Base-by-base conservation (phyloP, 192 early-diverging fungal genomes). In the Lobulomyces angularis region DNA sequence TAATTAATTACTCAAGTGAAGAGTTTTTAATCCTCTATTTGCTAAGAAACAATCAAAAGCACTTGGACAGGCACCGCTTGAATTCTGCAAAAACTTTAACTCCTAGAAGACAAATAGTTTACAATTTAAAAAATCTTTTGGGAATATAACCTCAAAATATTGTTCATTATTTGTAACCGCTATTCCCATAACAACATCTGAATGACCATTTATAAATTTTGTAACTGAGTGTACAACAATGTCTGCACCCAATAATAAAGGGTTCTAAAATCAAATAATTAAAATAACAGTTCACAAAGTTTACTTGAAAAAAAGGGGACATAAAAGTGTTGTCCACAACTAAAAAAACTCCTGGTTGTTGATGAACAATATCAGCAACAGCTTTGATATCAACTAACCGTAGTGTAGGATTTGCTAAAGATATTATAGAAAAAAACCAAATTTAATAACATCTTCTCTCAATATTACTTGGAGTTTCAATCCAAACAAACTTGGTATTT, bases 141-240 rank as follows among this genome's bases (percentile, higher is more conserved):
- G n/a, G n/a, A n/a, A n/a, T n/a, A n/a, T n/a, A n/a, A n/a, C n/a
- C n/a, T n/a, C n/a, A n/a, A n/a, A n/a, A n/a, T n/a, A n/a, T n/a
- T n/a, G n/a, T 19, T 81, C 76, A 56, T 73, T 54, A 57, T 73
- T 83, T 37, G 87, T 91, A 16, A 82, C 73, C 16, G 86, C 88
- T 23, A 91, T 74, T 55, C 94, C 94, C 88, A 95, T 92, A 12
- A 98, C 83, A 19, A 94, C 90, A 63, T 98, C 94, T 17, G 89
- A 93, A 62, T 98, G 91, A 33, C 94, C 91, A 66, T 95, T 95
- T 57, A 98, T 83, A 64, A 96, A 98, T 63, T 96, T 96, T 42
- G 91, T 98, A 17, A 90, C 89, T 14, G 89, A 93, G 66, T 98
- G 90, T 7, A 95, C 83, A 12, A 32, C 12, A n/a, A n/a, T n/a